Conservation (phyloP, 2,329 filamentous ascomycete genomes). For the Zasmidium cellare region DNA sequence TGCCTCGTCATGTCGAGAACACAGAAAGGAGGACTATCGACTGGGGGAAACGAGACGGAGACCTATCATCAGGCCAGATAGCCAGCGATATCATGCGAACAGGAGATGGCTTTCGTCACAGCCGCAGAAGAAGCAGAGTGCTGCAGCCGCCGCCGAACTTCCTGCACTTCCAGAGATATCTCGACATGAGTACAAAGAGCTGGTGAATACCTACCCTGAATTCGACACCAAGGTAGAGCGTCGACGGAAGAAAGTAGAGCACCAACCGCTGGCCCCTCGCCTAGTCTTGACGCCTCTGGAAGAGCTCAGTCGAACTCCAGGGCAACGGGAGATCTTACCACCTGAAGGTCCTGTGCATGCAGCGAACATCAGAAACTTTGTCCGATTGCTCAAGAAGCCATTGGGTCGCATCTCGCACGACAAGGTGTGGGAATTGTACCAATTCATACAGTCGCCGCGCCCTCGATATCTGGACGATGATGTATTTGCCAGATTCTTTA, state of each 20-base stretch:
- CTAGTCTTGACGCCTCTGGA: constrained; percentile 30
- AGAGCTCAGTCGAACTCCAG: constrained; percentile 18
- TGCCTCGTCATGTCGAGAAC: constrained; percentile 53
- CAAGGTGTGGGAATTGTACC: constrained; percentile 55
- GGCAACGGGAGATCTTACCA: constrained; percentile 15
- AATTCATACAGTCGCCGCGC: constrained; percentile 53
- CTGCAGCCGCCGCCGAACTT: constrained; percentile 1
- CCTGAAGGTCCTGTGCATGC: constrained; percentile 27
- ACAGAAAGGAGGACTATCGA: constrained; percentile 26
- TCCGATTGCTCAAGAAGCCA: constrained; percentile 9
- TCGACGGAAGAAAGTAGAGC: background rate
- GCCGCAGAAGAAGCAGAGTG: background rate
- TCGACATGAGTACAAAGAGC: constrained; percentile 46
- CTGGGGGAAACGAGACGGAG: background rate
- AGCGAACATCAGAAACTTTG: constrained; percentile 18
- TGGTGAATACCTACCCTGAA: constrained; percentile 49
- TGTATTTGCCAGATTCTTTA: constrained; percentile 65
- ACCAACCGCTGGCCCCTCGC: constrained; percentile 30
- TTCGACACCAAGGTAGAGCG: constrained; percentile 12
- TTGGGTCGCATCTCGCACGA: constrained; percentile 21
- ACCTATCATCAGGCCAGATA: background rate
- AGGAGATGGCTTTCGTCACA: background rate
- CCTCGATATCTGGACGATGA: constrained; percentile 50
- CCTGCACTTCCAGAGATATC: constrained; percentile 33
- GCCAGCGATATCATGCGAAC: background rate